phyloP scores from a whole-genome alignment of 805 yeast genomes.

The Clavispora vitiphila region DNA sequence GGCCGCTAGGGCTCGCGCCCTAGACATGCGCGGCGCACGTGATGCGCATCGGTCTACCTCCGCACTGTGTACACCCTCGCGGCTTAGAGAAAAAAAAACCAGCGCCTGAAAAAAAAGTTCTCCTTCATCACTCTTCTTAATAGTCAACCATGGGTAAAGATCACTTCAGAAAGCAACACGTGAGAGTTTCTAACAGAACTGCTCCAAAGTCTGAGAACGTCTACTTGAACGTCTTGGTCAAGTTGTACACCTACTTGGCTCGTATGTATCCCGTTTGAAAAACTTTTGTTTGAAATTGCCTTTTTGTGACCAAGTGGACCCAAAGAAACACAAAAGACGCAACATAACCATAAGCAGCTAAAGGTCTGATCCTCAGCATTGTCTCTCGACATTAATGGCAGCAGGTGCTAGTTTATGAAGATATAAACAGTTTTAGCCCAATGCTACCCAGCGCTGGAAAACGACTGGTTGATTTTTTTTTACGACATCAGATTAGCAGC shows the following conservation, averaged over 20 bases:
- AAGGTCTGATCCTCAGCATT: background rate
- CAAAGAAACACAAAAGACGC: constrained; percentile 1
- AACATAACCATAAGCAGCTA: constrained; percentile 1
- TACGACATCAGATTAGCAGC: constrained; percentile 1
- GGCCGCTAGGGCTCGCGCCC: constrained; percentile 1
- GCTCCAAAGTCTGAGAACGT: constrained; percentile 99
- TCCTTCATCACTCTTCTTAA: constrained; percentile 12
- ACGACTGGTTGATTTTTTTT: background rate
- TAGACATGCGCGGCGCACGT: background rate
- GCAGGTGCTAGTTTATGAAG: constrained; percentile 2
- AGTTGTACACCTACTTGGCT: constrained; percentile 98
- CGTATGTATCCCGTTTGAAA: constrained; percentile 62
- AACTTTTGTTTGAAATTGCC: background rate
- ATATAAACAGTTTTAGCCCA: constrained; percentile 3
- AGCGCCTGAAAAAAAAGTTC: constrained; percentile 1
- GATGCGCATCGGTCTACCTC: background rate
- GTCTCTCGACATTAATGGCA: background rate
- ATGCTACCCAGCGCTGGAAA: background rate
- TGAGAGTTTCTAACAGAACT: constrained; percentile 91
- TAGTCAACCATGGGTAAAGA: constrained; percentile 80
- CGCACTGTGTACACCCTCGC: constrained; percentile 1
- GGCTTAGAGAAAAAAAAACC: constrained; percentile 4
- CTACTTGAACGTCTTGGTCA: constrained; percentile 96
- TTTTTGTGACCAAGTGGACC: background rate
- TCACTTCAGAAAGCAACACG: constrained; percentile 95